Evolutionary conservation across 176 grass and related monocot genomes (phyloP), one percentile per base, ranked within the genome.

Genomic region (Saccharum spontaneum): DNA sequence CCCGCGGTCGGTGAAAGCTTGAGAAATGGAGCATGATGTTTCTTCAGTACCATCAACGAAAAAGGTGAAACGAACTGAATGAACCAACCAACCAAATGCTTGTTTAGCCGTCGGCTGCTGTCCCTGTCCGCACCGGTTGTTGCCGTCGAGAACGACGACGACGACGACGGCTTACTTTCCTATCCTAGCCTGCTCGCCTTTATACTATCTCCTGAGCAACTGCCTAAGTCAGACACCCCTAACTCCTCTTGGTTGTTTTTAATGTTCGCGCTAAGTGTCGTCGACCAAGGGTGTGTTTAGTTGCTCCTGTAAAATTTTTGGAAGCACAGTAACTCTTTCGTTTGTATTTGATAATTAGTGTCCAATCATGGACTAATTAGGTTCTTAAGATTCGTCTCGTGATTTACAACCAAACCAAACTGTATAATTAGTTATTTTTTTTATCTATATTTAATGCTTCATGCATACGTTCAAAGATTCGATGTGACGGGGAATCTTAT

Each of bases 151-250:
- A 81, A 86, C 64, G 10, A 71, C 55, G 45, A 48, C 6, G 10
- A 73, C 26, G 71, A 72, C 24, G 83, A 82, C 30, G 65, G 72
- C 45, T 82, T 63, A 78, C 72, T 77, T 82, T 85, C 28, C 17
- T 40, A 36, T 39, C 62, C 37, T 55, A 16, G 12, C 75, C 24
- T 26, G 5, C 54, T 67, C 7, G 50, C 76, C 59, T 80, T 22
- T n/a, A 57, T 22, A 57, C 7, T 57, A 64, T 72, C 16, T 63
- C 77, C 78, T 65, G 71, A 82, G 71, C 15, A 75, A 75, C 76
- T 69, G 46, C 60, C 38, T 61, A 60, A 67, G 22, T n/a, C n/a
- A n/a, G 43, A 61, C 14, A 33, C n/a, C 45, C 31, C 14, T 18
- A 49, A 48, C 43, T 33, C 14, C 24, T 45, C 18, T 17, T 3